Base-by-base conservation (phyloP, 192 early-diverging fungal species). In the Gamsiella multidivaricata region DNA sequence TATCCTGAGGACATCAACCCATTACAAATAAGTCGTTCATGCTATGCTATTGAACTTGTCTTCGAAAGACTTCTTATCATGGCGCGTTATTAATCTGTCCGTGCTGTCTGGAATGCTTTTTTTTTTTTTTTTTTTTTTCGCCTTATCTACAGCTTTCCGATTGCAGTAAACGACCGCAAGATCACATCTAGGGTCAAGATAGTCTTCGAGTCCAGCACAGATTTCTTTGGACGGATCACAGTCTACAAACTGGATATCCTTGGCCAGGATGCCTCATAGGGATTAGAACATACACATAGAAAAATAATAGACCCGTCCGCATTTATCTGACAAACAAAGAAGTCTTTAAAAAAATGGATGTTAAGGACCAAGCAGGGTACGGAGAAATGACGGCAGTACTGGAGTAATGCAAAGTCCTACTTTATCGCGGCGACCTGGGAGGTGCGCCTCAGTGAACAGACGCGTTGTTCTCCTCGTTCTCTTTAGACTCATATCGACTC, bases 151-250 rank as follows among this genome's bases (percentile, higher is more conserved):
- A 66, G 63, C 53, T 85, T 85, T 65, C 65, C 87, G 0, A 62
- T 68, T 18, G 17, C 36, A 12, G 65, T 76, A n/a, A 10, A 52
- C 8, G 65, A 60, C 1, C 36, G 52, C 54, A 47, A 54, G 2
- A 31, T 1, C 25, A 70, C 47, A 41, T 66, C 62, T 1, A 71
- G 68, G 14, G 29, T 74, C 36, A 90, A 90, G 61, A 82, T 96
- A 17, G 65, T 95, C 7, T 93, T 94, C 76, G 84, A 83, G 46
- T 79, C 80, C 26, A 91, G 92, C 76, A 91, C 94, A 1, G 94
- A 96, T 68, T 95, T 96, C 82, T 95, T 91, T 80, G 95, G 95
- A 23, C 82, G 95, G 43, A 88, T 95, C 33, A 88, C 90, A 31
- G 73, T 96, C 11, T 96, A 96, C 81, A 75, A 86, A 45, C 75